phyloP scores from a whole-genome alignment of 345 rosid genomes.

The Geranium rotundifolium region DNA sequence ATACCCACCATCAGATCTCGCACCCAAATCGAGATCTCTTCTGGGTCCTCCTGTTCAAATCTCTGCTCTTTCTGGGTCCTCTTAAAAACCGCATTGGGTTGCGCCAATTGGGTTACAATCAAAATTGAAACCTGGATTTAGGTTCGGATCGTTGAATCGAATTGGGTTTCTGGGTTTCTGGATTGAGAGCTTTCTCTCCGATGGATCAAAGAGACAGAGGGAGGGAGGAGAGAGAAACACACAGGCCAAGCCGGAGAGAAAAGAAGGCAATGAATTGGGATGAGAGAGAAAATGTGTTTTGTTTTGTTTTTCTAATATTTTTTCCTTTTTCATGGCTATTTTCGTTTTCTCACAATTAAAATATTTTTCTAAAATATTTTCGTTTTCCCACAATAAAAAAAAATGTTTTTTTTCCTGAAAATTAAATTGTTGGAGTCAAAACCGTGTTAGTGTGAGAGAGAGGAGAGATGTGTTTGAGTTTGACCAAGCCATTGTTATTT shows the following conservation, averaged over 20 bases:
- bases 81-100: constrained; percentile 56
- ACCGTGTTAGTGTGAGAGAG: no score
- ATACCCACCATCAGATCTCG: constrained; percentile 75
- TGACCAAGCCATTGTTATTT: no score
- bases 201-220: constrained; percentile 13
- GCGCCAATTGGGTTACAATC: constrained; percentile 5
- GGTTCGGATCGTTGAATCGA: constrained; percentile 1
- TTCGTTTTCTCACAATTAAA: no score
- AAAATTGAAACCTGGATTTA: neutral
- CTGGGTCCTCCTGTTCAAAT: constrained; percentile 10
- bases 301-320: no score
- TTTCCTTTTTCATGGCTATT: no score
- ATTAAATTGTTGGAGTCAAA: no score
- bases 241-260: neutral
- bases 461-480: no score
- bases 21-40: constrained; percentile 13
- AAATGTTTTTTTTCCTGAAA: no score
- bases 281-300: no score
- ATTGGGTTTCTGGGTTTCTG: constrained; percentile 12
- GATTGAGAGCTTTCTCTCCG: constrained; percentile 7
- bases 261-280: no score
- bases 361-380: no score
- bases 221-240: constrained; percentile 1
- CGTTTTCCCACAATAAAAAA: no score
- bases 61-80: constrained; percentile 24